phyloP scores from a whole-genome alignment of 129 eudicot species.

The Flaveria brownii region DNA sequence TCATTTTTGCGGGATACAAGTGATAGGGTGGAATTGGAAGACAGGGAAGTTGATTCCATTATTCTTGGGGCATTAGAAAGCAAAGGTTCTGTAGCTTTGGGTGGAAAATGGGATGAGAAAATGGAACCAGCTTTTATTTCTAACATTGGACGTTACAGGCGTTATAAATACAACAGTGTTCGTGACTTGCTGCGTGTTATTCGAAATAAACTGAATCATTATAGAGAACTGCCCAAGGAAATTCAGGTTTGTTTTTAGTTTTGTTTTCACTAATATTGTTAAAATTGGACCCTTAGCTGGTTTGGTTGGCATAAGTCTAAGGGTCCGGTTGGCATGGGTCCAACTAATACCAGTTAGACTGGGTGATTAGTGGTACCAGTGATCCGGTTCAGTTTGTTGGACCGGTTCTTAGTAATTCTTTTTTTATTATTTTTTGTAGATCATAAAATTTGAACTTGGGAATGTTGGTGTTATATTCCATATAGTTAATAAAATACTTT shows the following conservation, averaged over 20 bases:
- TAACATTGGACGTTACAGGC: slow-evolving; percentile 74
- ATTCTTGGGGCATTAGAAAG: slow-evolving; percentile 70
- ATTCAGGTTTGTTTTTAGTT: slow-evolving; percentile 58
- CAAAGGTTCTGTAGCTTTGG: slow-evolving; percentile 62
- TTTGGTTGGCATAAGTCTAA: not conserved
- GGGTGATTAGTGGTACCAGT: not conserved
- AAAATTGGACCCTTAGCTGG: not conserved
- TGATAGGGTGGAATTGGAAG: slow-evolving; percentile 92
- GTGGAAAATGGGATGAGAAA: slow-evolving; percentile 79
- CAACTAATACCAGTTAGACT: too few relatives aligned
- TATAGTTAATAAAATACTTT: not conserved
- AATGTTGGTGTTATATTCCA: not conserved
- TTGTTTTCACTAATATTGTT: not conserved
- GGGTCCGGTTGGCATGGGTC: not conserved
- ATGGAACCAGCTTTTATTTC: slow-evolving; percentile 69
- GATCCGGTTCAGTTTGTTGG: not conserved
- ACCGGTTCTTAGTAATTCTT: not conserved
- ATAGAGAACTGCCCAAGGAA: slow-evolving; percentile 77
- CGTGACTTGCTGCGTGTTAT: slow-evolving; percentile 85
- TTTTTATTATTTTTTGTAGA: too few relatives aligned
- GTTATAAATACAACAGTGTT: slow-evolving; percentile 72
- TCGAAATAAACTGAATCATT: slow-evolving; percentile 84
- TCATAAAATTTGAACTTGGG: too few relatives aligned
- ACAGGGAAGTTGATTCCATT: slow-evolving; percentile 56
- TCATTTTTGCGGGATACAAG: slow-evolving; percentile 85